These are phyloP conservation scores for Solanum lycopersicoides DNA, from an alignment of 257 asterid species.

Conservation along the genomic window DNA sequence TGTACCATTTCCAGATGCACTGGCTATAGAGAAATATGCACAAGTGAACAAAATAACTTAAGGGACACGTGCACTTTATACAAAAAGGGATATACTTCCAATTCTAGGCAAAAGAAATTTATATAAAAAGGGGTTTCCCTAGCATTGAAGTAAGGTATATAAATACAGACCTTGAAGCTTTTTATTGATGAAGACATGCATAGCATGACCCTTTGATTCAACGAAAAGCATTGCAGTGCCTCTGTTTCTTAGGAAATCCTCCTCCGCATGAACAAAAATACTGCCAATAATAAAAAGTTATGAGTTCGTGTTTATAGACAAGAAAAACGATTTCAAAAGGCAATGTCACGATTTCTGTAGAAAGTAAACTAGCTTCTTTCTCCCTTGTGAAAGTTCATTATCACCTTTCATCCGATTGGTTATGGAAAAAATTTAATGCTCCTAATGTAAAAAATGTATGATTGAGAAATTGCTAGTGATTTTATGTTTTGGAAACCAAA, in stretches of 20 bases:
- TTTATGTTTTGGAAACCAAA: not conserved
- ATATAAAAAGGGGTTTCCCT: not conserved
- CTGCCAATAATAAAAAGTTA: slow-evolving; percentile 28
- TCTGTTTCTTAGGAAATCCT: slow-evolving; percentile 42
- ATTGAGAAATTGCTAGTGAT: not conserved
- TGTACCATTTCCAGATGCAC: slow-evolving; percentile 75
- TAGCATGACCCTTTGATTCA: slow-evolving; percentile 86
- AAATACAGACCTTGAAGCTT: slow-evolving; percentile 57
- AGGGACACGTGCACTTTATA: not conserved
- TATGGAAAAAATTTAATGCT: not conserved
- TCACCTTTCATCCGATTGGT: not conserved
- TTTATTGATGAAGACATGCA: slow-evolving; percentile 74
- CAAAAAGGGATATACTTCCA: not conserved
- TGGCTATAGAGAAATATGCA: slow-evolving; percentile 42
- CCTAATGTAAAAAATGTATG: not conserved
- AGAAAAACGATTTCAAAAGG: not conserved
- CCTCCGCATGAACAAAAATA: slow-evolving; percentile 43
- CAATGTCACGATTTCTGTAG: not conserved
- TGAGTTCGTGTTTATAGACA: not conserved
- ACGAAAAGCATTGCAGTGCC: slow-evolving; percentile 47
- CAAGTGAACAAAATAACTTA: not conserved
- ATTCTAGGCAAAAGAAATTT: not conserved
- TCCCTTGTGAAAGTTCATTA: not conserved
- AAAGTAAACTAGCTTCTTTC: not conserved
- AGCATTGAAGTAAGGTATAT: not conserved